These are phyloP conservation scores for Dendryphion nanum DNA, from an alignment of 2,329 filamentous ascomycete genomes.

Conservation along the genomic window DNA sequence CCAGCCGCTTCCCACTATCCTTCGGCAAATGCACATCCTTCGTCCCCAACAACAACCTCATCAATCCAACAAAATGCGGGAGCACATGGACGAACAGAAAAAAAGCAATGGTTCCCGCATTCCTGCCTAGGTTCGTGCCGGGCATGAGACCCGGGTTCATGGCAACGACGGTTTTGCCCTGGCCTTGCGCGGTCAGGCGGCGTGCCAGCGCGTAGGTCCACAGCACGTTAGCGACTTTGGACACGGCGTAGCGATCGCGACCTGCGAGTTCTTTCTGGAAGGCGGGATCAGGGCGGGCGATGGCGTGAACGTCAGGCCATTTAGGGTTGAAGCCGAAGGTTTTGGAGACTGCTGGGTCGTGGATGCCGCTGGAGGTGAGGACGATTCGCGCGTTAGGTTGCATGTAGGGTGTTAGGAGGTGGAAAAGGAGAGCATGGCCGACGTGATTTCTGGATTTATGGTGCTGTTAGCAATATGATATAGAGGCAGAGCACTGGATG, in stretches of 20 bases:
- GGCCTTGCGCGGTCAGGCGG: constrained; percentile 23
- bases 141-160: constrained; percentile 53
- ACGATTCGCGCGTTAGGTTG: constrained; percentile 45
- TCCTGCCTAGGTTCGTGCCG: constrained; percentile 44
- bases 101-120: constrained; percentile 19
- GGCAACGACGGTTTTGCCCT: constrained; percentile 39
- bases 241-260: constrained; percentile 44
- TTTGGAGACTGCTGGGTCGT: constrained; percentile 29
- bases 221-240: constrained; percentile 50
- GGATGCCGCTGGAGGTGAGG: constrained; percentile 42
- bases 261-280: constrained; percentile 21
- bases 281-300: constrained; percentile 42
- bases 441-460: constrained; percentile 51
- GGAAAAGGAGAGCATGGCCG: constrained; percentile 52
- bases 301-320: constrained; percentile 46
- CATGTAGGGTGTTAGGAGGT: constrained; percentile 45
- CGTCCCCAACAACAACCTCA: constrained; percentile 28
- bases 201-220: constrained; percentile 49
- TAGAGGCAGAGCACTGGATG: no score
- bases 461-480: no score
- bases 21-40: constrained; percentile 40
- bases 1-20: constrained; percentile 44
- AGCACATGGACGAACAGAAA: constrained; percentile 41
- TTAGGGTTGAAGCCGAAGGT: constrained; percentile 43
- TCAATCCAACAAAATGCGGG: constrained; percentile 36